Evolutionary conservation across 2,329 filamentous ascomycete genomes (phyloP).

Genomic region (Dothistroma septosporum): DNA sequence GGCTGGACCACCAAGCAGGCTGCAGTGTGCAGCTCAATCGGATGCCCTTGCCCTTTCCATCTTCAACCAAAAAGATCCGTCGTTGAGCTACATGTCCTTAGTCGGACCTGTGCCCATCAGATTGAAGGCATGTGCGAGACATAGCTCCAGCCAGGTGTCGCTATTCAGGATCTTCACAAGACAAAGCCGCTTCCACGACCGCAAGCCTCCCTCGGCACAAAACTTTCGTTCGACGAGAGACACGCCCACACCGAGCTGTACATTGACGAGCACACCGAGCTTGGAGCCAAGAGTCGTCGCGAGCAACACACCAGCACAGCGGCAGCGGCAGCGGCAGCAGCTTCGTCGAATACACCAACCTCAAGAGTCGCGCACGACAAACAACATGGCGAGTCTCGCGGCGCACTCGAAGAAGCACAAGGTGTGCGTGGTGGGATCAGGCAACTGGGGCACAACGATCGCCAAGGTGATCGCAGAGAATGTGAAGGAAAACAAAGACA

Average conservation of each 20-base stretch:
- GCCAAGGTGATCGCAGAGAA: constrained; percentile 96
- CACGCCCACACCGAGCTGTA: neutral
- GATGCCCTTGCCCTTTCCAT: neutral
- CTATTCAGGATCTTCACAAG: neutral
- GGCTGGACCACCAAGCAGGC: neutral
- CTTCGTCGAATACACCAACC: neutral
- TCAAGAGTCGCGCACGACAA: neutral
- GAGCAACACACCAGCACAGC: neutral
- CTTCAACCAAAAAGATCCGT: neutral
- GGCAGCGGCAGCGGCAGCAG: neutral
- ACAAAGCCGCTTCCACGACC: neutral
- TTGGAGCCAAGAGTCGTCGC: neutral
- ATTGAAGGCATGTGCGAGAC: neutral
- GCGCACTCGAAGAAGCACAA: constrained; percentile 72
- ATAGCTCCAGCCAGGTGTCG: neutral
- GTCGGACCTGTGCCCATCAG: neutral
- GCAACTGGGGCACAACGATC: constrained; percentile 98
- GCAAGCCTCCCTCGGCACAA: neutral
- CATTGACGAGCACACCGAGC: neutral
- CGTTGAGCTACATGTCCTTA: neutral
- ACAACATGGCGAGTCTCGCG: constrained; percentile 46
- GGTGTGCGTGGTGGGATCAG: constrained; percentile 89
- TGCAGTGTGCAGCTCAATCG: neutral
- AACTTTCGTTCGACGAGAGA: neutral
- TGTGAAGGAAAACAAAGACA: constrained; percentile 66